A percentile compares a stretch with the other conserved stretches of the same genome.
These are phyloP conservation scores for Amylocystis lapponica DNA, from an alignment of 768 basidiomycete species.

Conservation along the genomic window DNA sequence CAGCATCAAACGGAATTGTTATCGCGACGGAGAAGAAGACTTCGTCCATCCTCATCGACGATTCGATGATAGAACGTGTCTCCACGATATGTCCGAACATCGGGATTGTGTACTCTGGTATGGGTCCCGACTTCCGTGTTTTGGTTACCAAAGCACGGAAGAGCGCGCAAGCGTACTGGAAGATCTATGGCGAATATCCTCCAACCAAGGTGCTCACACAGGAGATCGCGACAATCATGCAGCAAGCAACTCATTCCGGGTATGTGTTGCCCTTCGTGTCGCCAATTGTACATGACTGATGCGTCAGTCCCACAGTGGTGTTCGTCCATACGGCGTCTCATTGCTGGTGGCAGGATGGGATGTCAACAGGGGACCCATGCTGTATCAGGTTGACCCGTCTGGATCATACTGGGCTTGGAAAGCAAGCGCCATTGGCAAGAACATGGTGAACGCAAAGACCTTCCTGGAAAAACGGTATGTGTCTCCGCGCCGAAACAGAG, in stretches of 20 bases:
- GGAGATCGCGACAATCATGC: conserved; percentile 97
- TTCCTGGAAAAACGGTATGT: conserved; percentile 96
- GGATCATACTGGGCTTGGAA: conserved; percentile 99
- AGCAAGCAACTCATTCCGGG: conserved; percentile 98
- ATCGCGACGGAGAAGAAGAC: conserved; percentile 99
- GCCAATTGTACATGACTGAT: conserved; percentile 1
- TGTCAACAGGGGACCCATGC: conserved; percentile 84
- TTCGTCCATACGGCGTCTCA: conserved; percentile 98
- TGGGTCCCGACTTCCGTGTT: conserved; percentile 98
- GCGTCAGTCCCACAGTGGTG: conserved; percentile 60
- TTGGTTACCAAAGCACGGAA: conserved; percentile 93
- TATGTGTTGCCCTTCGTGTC: conserved; percentile 34
- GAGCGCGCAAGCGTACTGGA: conserved; percentile 99
- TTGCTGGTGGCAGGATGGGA: conserved; percentile 98
- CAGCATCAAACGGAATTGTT: conserved; percentile 98
- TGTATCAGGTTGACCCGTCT: conserved; percentile 98
- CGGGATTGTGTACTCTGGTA: conserved; percentile 98
- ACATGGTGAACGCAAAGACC: conserved; percentile 99
- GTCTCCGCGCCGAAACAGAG: background rate
- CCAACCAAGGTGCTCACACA: conserved; percentile 94
- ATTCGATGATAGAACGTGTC: conserved; percentile 96
- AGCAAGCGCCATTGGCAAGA: conserved; percentile 98
- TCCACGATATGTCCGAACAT: conserved; percentile 98
- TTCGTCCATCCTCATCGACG: conserved; percentile 95
- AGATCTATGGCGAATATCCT: conserved; percentile 97